phyloP scores from a whole-genome alignment of 768 basidiomycete species.

The Russula abietina region DNA sequence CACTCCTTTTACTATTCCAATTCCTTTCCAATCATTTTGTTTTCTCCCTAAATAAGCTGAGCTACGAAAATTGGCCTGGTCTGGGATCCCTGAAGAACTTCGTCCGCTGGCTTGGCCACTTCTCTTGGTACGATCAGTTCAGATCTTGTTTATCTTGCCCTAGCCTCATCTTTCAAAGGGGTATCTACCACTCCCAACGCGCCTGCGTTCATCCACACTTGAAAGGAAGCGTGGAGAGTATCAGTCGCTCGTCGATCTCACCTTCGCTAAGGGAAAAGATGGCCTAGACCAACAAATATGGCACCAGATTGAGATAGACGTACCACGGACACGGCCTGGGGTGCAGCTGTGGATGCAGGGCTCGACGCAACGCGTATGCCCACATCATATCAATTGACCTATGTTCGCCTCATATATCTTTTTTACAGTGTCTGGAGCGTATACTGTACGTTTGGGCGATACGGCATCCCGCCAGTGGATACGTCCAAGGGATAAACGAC shows the following conservation, averaged over 20 bases:
- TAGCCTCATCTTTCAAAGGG: constrained; percentile 48
- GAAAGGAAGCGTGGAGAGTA: constrained; percentile 90
- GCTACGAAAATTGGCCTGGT: constrained; percentile 89
- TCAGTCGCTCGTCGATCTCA: constrained; percentile 77
- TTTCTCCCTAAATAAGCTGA: constrained; percentile 44
- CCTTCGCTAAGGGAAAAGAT: constrained; percentile 81
- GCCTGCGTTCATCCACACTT: constrained; percentile 70
- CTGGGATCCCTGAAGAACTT: constrained; percentile 82
- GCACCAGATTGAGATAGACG: constrained; percentile 99
- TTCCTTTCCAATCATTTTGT: neutral
- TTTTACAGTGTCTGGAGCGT: constrained; percentile 75
- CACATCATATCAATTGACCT: neutral
- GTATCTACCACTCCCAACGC: constrained; percentile 81
- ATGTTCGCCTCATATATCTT: constrained; percentile 19
- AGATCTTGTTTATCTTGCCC: constrained; percentile 3
- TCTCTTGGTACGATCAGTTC: constrained; percentile 59
- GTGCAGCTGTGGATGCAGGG: constrained; percentile 87
- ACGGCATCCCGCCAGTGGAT: constrained; percentile 95
- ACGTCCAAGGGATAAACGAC: constrained; percentile 99
- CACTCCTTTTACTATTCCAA: neutral
- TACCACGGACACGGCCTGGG: constrained; percentile 90
- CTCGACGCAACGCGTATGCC: constrained; percentile 77
- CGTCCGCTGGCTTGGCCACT: constrained; percentile 93
- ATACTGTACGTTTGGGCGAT: constrained; percentile 99
- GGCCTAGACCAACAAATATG: constrained; percentile 94